Evolutionary conservation across 805 yeast species (phyloP), one percentile per base, ranked within the genome.

Genomic region (Candida lessepsii): DNA sequence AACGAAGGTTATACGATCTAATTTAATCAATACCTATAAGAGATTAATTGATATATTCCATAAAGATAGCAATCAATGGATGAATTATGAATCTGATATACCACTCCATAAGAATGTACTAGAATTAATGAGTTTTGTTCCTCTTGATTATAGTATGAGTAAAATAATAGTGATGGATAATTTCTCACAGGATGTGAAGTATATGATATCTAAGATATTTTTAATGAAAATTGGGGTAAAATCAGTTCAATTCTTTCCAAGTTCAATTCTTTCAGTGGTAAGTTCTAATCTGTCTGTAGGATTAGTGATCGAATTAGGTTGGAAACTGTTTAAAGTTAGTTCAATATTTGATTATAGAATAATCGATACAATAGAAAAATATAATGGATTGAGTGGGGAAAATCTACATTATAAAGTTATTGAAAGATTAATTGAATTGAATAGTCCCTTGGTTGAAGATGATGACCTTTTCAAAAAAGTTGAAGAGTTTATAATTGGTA

Each of bases 271-370:
- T 31, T 23, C 53, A 0, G 49, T 57, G 7, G 37, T 63, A 2
- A 54, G 60, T 1, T 41, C 54, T 9, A 52, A 52, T 36, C 23
- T 39, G 9, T n/a, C 43, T 13, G 37, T 55, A 29, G 67, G 65
- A 1, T 34, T 64, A 9, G 61, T 63, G 7, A 25, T 64, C 9
- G 58, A 63, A 41, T 37, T 61, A 20, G 57, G 57, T 6, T 64
- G 69, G 69, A 48, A 48, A 21, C 28, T 51, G 7, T 28, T 46
- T 9, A 44, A 42, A 3, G 41, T 63, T 6, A 35, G 39, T 10
- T 38, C 53, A 10, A 46, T 63, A 3, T 29, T 47, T 10, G 69
- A 64, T 41, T 50, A 63, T 24, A 44, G 65, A 32, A 42, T 48
- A 4, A 23, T 58, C 5, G 35, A 30, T 9, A 40, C 35, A 10